phyloP scores from a whole-genome alignment of 352 stramenopile genomes.

The Phytophthora sp. region DNA sequence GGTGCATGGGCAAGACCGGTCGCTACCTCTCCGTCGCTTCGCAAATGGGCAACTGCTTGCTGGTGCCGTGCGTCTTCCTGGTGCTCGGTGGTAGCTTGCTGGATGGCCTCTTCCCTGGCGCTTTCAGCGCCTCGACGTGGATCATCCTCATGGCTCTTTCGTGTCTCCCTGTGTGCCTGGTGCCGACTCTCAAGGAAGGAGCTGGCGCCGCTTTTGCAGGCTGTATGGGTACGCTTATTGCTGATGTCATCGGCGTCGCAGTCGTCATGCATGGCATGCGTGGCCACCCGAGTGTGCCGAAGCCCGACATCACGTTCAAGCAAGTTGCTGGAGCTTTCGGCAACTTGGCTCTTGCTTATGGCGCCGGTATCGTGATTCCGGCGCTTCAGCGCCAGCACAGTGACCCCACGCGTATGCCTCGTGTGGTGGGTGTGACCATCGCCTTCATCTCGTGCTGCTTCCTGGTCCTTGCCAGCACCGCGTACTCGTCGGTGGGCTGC shows the following conservation, averaged over 20 bases:
- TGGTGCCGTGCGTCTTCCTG: neutral
- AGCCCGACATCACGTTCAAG: conserved; percentile 43
- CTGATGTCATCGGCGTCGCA: conserved; percentile 45
- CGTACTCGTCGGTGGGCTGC: conserved; percentile 52
- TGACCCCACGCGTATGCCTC: conserved; percentile 53
- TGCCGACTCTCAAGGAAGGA: conserved; percentile 45
- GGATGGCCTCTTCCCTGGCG: neutral
- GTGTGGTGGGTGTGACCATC: conserved; percentile 49
- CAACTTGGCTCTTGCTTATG: conserved; percentile 60
- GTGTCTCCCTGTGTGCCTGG: neutral
- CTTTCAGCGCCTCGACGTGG: neutral
- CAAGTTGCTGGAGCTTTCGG: conserved; percentile 52
- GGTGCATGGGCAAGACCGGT: conserved; percentile 15
- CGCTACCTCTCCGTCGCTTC: neutral
- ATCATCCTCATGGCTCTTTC: neutral
- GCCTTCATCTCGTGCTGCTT: conserved; percentile 50
- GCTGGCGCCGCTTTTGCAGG: conserved; percentile 44
- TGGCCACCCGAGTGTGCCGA: conserved; percentile 41
- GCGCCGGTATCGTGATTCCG: conserved; percentile 54
- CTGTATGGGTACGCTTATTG: conserved; percentile 49
- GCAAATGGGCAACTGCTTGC: neutral
- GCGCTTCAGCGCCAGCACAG: conserved; percentile 54
- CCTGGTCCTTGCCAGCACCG: conserved; percentile 38
- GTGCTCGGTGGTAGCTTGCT: neutral
- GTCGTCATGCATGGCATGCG: conserved; percentile 49